Evolutionary conservation across 768 basidiomycete genomes (phyloP).

Genomic region (Cubamyces lactineus): DNA sequence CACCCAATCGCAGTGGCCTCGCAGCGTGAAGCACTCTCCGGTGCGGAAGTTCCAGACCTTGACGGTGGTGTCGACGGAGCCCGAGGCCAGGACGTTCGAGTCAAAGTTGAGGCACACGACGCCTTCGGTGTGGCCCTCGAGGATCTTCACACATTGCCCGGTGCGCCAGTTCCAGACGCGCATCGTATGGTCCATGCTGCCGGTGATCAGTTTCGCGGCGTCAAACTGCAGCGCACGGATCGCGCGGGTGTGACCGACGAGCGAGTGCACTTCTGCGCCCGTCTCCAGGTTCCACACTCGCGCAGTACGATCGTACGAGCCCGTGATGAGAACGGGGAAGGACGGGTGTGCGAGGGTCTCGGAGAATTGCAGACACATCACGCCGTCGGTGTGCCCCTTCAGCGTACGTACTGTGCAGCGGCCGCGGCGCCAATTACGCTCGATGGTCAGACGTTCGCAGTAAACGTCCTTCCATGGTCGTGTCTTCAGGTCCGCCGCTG

Average conservation of each 20-base stretch:
- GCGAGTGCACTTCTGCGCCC: slow-evolving; percentile 77
- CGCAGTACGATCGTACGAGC: slow-evolving; percentile 93
- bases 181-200: slow-evolving; percentile 93
- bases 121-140: slow-evolving; percentile 90
- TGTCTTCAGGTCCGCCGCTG: slow-evolving; percentile 48
- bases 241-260: slow-evolving; percentile 91
- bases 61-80: slow-evolving; percentile 93
- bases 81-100: slow-evolving; percentile 87
- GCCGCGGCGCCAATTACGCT: slow-evolving; percentile 96
- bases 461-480: slow-evolving; percentile 99
- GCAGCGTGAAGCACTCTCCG: slow-evolving; percentile 87
- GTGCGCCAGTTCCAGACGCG: slow-evolving; percentile 96
- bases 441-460: slow-evolving; percentile 93
- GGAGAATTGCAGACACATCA: slow-evolving; percentile 96
- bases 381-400: slow-evolving; percentile 92
- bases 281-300: slow-evolving; percentile 98
- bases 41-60: slow-evolving; percentile 94
- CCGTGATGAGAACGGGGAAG: slow-evolving; percentile 95
- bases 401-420: slow-evolving; percentile 83
- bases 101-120: slow-evolving; percentile 93
- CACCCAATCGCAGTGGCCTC: slow-evolving; percentile 96
- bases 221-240: slow-evolving; percentile 95
- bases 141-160: slow-evolving; percentile 83
- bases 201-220: slow-evolving; percentile 92
- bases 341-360: slow-evolving; percentile 81